These are phyloP conservation scores for Simplicillium sp. DNA, from an alignment of 2,329 filamentous ascomycete species.

Conservation along the genomic window DNA sequence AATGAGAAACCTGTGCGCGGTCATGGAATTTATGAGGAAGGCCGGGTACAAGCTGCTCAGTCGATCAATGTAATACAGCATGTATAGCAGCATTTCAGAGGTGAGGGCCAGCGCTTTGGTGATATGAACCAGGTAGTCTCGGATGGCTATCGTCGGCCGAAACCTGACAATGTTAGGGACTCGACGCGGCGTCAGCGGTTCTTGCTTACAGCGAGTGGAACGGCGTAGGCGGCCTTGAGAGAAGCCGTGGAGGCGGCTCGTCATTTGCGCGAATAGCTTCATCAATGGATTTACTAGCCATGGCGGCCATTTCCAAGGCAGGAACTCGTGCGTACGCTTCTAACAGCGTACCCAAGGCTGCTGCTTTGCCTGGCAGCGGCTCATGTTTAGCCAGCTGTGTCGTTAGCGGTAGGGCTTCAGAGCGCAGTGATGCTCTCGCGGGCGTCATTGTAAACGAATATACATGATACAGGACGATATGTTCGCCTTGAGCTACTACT, in stretches of 20 bases:
- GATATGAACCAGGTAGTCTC: slow-evolving; percentile 5
- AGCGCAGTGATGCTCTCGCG: too few species aligned
- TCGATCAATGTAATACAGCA: slow-evolving; percentile 5
- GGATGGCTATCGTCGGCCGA: slow-evolving; percentile 2
- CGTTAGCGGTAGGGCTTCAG: too few species aligned
- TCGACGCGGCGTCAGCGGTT: neutral
- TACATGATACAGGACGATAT: too few species aligned
- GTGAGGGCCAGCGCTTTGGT: neutral
- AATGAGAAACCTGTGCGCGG: slow-evolving; percentile 5
- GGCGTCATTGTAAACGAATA: too few species aligned
- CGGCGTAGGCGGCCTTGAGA: neutral
- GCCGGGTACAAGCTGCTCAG: slow-evolving; percentile 3
- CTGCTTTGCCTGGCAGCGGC: too few species aligned
- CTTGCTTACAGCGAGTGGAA: slow-evolving; percentile 1
- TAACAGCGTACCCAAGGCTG: neutral
- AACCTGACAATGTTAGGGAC: neutral
- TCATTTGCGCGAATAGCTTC: neutral
- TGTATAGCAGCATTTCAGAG: slow-evolving; percentile 3
- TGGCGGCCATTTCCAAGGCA: neutral
- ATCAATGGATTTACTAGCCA: neutral
- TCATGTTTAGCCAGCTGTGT: too few species aligned
- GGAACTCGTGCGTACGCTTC: neutral
- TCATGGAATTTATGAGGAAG: slow-evolving; percentile 4
- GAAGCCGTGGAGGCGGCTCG: neutral
- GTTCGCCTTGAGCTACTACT: too few species aligned